phyloP scores from a whole-genome alignment of 352 stramenopile species.

The Achlya hypogyna region DNA sequence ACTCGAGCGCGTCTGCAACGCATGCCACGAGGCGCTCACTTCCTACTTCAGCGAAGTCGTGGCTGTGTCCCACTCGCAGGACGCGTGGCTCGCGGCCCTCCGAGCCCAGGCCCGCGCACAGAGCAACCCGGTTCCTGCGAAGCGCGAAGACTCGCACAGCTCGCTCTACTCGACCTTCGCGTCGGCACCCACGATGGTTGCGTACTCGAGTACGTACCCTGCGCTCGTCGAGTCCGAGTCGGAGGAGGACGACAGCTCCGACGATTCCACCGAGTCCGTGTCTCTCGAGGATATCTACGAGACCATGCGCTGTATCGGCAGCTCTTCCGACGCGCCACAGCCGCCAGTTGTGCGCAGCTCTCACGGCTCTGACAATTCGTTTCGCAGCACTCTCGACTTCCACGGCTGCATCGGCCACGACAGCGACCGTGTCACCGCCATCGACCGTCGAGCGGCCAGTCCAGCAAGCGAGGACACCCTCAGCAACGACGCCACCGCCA shows the following conservation, averaged over 20 bases:
- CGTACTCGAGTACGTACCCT: background rate
- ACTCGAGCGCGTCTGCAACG: slow-evolving; percentile 54
- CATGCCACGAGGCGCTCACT: slow-evolving; percentile 51
- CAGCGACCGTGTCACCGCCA: background rate
- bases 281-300: background rate
- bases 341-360: background rate
- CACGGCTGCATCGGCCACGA: slow-evolving; percentile 14
- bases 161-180: slow-evolving; percentile 1
- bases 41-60: slow-evolving; percentile 28
- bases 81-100: background rate
- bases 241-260: background rate
- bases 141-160: background rate
- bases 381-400: background rate
- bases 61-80: background rate
- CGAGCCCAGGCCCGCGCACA: background rate
- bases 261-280: background rate
- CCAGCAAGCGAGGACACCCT: too few species aligned
- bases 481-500: too few species aligned
- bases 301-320: background rate
- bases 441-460: too few species aligned
- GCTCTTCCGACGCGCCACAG: background rate
- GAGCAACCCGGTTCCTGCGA: background rate
- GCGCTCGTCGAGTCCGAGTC: background rate
- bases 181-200: background rate
- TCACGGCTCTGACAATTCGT: background rate